Evolutionary conservation across 225 moss, liverwort and hornwort species (phyloP).

Genomic region (Bryoerythrophyllum caledonicum): DNA sequence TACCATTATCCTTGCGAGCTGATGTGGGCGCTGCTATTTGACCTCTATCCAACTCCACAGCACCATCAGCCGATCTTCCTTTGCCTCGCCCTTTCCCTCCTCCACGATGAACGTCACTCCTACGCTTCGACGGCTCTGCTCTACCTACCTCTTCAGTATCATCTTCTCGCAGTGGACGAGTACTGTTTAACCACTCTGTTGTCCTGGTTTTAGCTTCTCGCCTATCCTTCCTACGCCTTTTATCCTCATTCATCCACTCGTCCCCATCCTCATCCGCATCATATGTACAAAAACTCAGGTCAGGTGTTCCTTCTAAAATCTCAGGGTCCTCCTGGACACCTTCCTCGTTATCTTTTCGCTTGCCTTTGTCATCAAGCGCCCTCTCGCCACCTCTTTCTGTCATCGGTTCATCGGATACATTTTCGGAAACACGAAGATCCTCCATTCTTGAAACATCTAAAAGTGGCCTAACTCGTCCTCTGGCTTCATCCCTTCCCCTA

Average conservation of each 20-base stretch:
- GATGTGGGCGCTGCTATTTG: constrained; percentile 42
- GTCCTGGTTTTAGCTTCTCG: constrained; percentile 78
- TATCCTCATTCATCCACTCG: constrained; percentile 81
- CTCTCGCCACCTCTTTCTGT: constrained; percentile 67
- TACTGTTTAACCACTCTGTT: constrained; percentile 71
- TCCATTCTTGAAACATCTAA: constrained; percentile 70
- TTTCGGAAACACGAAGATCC: constrained; percentile 67
- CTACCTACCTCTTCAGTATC: constrained; percentile 77
- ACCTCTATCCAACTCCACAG: constrained; percentile 59
- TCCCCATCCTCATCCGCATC: constrained; percentile 94
- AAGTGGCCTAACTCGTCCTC: constrained; percentile 67
- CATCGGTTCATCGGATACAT: constrained; percentile 49
- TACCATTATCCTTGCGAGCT: constrained; percentile 51
- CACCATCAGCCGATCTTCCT: constrained; percentile 61
- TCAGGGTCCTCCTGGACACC: constrained; percentile 54
- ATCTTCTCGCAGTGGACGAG: constrained; percentile 75
- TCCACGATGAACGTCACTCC: constrained; percentile 75
- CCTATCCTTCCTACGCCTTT: constrained; percentile 78
- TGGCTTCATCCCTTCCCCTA: constrained; percentile 85
- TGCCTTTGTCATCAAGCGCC: constrained; percentile 63
- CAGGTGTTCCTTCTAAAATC: constrained; percentile 57
- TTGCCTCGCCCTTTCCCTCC: constrained; percentile 80
- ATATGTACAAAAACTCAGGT: constrained; percentile 65
- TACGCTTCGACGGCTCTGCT: constrained; percentile 84
- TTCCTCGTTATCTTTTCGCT: constrained; percentile 71